These are phyloP conservation scores for Cyberlindnera euphorbiiphila DNA, from an alignment of 805 yeast species.

Conservation along the genomic window DNA sequence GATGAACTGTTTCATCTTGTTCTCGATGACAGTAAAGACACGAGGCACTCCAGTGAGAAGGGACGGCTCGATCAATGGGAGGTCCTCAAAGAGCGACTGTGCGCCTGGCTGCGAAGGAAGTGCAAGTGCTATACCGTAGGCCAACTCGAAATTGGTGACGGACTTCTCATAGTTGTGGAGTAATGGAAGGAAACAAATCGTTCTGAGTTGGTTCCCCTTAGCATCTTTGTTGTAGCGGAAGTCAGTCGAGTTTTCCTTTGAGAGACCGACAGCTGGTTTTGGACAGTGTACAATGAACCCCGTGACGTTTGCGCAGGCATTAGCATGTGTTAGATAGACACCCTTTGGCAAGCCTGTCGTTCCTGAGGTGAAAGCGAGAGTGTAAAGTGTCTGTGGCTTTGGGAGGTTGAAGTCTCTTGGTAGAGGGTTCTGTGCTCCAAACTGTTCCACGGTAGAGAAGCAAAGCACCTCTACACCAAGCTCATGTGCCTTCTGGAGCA, in stretches of 20 bases:
- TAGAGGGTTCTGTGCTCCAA: constrained; percentile 36
- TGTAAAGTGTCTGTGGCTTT: constrained; percentile 38
- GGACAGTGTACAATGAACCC: constrained; percentile 28
- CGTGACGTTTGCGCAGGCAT: constrained; percentile 38
- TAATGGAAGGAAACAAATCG: constrained; percentile 44
- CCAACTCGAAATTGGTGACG: constrained; percentile 36
- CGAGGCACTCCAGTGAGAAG: constrained; percentile 52
- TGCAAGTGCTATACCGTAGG: constrained; percentile 41
- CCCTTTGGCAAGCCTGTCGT: constrained; percentile 66
- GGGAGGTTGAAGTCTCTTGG: constrained; percentile 30
- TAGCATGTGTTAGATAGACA: constrained; percentile 56
- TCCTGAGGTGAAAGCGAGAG: constrained; percentile 61
- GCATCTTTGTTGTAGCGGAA: constrained; percentile 20
- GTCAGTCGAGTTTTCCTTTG: constrained; percentile 11
- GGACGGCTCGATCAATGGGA: constrained; percentile 43
- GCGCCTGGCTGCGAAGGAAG: constrained; percentile 45
- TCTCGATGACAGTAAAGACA: constrained; percentile 47
- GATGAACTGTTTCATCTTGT: constrained; percentile 18
- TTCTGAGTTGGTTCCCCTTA: constrained; percentile 20
- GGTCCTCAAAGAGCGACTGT: constrained; percentile 43
- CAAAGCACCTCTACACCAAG: constrained; percentile 34
- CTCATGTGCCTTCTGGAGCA: constrained; percentile 14
- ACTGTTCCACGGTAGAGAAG: constrained; percentile 31
- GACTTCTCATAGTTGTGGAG: constrained; percentile 58
- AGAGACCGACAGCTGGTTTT: constrained; percentile 25